Percentiles rank a stretch among this genome's conserved stretches.
Evolutionary conservation across 441 rosid genomes (phyloP).

Genomic region (Jatropha podagrica): DNA sequence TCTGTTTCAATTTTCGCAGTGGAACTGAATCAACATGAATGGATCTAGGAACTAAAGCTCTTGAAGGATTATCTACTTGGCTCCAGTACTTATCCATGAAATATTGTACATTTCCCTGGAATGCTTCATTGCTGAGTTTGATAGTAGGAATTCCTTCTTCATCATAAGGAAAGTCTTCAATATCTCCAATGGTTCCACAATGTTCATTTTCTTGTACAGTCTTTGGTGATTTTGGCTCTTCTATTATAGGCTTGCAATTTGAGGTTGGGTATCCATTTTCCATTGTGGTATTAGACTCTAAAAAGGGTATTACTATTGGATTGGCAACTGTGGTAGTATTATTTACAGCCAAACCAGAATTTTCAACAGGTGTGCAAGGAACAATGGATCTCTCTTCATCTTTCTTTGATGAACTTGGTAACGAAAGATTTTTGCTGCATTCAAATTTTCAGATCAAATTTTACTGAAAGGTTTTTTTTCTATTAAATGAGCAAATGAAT

Average conservation of each 20-base stretch:
- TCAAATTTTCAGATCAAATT: constrained; percentile 1
- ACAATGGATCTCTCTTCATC: constrained; percentile 24
- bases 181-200: constrained; percentile 27
- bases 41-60: constrained; percentile 42
- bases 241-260: constrained; percentile 37
- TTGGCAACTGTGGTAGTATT: background rate
- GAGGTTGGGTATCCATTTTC: background rate
- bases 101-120: constrained; percentile 33
- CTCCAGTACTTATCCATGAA: constrained; percentile 28
- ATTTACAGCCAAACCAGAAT: background rate
- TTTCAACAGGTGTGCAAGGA: constrained; percentile 13
- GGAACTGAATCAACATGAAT: constrained; percentile 46
- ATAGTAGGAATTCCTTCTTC: constrained; percentile 39
- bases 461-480: background rate
- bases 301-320: background rate
- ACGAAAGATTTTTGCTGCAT: constrained; percentile 13
- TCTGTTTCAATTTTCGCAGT: constrained; percentile 34
- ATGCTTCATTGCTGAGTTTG: constrained; percentile 32
- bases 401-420: constrained; percentile 23
- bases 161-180: background rate
- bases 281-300: background rate
- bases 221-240: constrained; percentile 39
- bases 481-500: background rate
- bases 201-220: constrained; percentile 18
- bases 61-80: constrained; percentile 38